Conservation (phyloP, 768 basidiomycete genomes). For the Agaricus bisporus region DNA sequence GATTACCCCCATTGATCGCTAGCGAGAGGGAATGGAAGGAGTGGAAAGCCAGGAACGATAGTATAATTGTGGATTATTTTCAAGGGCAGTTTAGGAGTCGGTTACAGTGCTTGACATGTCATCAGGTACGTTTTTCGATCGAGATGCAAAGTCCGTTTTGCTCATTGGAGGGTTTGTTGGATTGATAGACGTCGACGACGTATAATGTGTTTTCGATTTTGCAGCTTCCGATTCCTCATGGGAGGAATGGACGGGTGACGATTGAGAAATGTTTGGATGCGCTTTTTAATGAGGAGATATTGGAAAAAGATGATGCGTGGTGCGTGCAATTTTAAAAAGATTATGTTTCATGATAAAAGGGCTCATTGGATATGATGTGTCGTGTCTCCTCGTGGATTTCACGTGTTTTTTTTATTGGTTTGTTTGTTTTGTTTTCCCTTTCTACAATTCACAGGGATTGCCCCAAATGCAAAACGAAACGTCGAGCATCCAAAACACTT, state of each 20-base stretch:
- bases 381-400: not conserved
- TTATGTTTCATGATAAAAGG: not conserved
- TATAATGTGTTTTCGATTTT: conserved; percentile 97
- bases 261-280: conserved; percentile 81
- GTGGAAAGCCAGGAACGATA: conserved; percentile 88
- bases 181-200: conserved; percentile 84
- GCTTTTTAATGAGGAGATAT: conserved; percentile 84
- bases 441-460: conserved; percentile 63
- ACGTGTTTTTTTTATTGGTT: not conserved
- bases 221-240: conserved; percentile 79
- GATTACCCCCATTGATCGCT: conserved; percentile 79
- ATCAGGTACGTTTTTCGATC: conserved; percentile 49
- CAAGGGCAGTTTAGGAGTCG: conserved; percentile 95
- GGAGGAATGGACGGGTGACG: conserved; percentile 54
- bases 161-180: not conserved
- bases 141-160: conserved; percentile 1
- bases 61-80: conserved; percentile 93
- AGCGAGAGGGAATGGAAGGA: conserved; percentile 90
- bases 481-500: conserved; percentile 80
- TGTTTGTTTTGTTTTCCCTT: not conserved
- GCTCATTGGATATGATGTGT: not conserved
- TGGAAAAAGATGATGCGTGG: conserved; percentile 95
- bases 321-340: conserved; percentile 27
- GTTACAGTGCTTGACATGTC: conserved; percentile 85
- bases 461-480: conserved; percentile 85